These are phyloP conservation scores for Pseudomicrostroma phylloplanum DNA, from an alignment of 1,284 basidiomycete species.

Conservation along the genomic window DNA sequence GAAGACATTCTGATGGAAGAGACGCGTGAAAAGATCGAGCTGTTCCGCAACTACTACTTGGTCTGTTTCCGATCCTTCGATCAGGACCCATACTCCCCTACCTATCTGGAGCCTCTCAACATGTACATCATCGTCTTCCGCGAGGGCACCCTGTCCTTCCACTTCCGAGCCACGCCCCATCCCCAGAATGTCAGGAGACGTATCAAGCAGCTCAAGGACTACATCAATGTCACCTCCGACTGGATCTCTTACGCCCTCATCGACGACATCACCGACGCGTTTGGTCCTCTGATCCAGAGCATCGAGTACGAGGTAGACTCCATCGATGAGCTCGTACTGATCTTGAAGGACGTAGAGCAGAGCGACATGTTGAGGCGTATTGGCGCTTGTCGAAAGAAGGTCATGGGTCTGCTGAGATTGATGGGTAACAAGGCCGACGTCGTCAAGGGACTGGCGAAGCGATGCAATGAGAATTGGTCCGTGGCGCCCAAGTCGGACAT, in stretches of 20 bases:
- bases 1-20: constrained; percentile 99
- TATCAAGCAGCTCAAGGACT: constrained; percentile 98
- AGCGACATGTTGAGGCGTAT: constrained; percentile 73
- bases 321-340: constrained; percentile 95
- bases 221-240: constrained; percentile 96
- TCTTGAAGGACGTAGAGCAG: constrained; percentile 79
- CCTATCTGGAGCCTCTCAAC: constrained; percentile 94
- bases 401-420: constrained; percentile 86
- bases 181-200: constrained; percentile 94
- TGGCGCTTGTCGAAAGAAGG: constrained; percentile 97
- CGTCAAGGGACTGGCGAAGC: constrained; percentile 94
- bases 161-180: constrained; percentile 93
- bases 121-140: constrained; percentile 99
- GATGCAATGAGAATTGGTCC: constrained; percentile 96
- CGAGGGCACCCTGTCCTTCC: constrained; percentile 95
- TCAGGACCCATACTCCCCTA: constrained; percentile 95
- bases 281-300: constrained; percentile 93
- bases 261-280: constrained; percentile 99
- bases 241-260: constrained; percentile 99
- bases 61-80: constrained; percentile 99
- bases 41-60: constrained; percentile 97
- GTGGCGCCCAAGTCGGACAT: constrained; percentile 97
- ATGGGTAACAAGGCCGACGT: constrained; percentile 99
- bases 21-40: constrained; percentile 97
- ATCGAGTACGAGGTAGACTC: constrained; percentile 99